A percentile compares a stretch with the other conserved stretches of the same genome.
These are phyloP conservation scores for Podaxis sp. DNA, from an alignment of 768 basidiomycete genomes.

Conservation along the genomic window DNA sequence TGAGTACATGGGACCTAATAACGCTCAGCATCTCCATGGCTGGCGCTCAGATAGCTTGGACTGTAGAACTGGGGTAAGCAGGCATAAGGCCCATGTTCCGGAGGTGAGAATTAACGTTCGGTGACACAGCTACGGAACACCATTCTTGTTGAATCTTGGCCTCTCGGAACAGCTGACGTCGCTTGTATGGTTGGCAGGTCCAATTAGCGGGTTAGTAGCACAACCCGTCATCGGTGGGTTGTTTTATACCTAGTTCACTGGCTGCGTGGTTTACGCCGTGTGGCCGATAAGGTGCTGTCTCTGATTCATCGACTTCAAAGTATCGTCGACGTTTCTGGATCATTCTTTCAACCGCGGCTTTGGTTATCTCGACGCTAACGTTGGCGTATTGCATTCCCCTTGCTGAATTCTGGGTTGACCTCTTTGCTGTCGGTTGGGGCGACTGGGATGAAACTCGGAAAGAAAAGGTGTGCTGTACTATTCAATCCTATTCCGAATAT, in stretches of 20 bases:
- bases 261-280: constrained; percentile 26
- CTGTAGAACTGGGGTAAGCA: constrained; percentile 85
- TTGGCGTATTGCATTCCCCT: constrained; percentile 81
- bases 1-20: constrained; percentile 69
- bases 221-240: constrained; percentile 92
- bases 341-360: constrained; percentile 75
- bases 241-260: constrained; percentile 14
- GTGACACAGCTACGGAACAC: constrained; percentile 81
- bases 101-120: background rate
- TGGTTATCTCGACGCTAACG: constrained; percentile 71
- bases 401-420: constrained; percentile 71
- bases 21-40: constrained; percentile 90
- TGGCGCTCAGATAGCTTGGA: constrained; percentile 94
- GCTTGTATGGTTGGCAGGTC: constrained; percentile 93
- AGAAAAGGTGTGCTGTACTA: constrained; percentile 43
- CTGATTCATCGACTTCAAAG: constrained; percentile 87
- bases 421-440: constrained; percentile 69
- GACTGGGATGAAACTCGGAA: constrained; percentile 83
- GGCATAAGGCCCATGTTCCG: background rate
- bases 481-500: background rate
- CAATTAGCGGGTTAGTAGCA: constrained; percentile 90
- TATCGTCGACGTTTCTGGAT: constrained; percentile 94
- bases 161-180: constrained; percentile 88
- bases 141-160: constrained; percentile 69
- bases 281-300: constrained; percentile 72